Base-by-base conservation (phyloP, 1,284 basidiomycete species). In the Grifola frondosa region DNA sequence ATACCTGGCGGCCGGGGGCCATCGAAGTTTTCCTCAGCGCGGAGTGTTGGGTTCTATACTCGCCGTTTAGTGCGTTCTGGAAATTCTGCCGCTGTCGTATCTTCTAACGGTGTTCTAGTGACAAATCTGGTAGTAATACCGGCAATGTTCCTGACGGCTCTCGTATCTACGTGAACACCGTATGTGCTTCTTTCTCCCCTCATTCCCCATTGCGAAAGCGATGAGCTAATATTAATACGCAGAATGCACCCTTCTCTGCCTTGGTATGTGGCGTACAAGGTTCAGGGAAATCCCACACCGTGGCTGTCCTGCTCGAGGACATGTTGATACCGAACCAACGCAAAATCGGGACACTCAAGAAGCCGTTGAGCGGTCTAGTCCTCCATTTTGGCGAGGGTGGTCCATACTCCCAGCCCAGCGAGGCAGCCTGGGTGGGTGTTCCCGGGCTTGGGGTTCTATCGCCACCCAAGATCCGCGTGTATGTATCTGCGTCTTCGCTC, bases 361-460 rank as follows among this genome's bases (percentile, higher is more conserved):
- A 75, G 42, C 66, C 81, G 0, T 69, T 87, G 0, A 72, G 73
- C 6, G 84, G 80, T 0, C 69, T 87, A 0, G 78, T 88, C 3
- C 71, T 87, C 5, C 82, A 86, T 54, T 82, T 80, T 38, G 80
- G 84, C 1, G 84, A 84, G 60, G 80, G 80, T 6, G 84, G 84
- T 0, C 57, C 71, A 0, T 65, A 62, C 30, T 66, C 77, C 0
- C 68, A 73, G 19, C 82, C 84, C 0, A 77, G 78, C 41, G 84
- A 87, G 60, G 80, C 81, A 0, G 81, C 82, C 0, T 85, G 75
- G 69, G 52, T 85, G 2, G 78, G 74, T 0, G 55, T 66, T 1
- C 66, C 78, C 1, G 55, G 62, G 6, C 49, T 65, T 1, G 55
- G 64, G 0, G 59, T 54, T 11, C 61, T 80, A 1, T 52, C 61